These are phyloP conservation scores for Capronia coronata DNA, from an alignment of 2,329 filamentous ascomycete species.

Conservation along the genomic window DNA sequence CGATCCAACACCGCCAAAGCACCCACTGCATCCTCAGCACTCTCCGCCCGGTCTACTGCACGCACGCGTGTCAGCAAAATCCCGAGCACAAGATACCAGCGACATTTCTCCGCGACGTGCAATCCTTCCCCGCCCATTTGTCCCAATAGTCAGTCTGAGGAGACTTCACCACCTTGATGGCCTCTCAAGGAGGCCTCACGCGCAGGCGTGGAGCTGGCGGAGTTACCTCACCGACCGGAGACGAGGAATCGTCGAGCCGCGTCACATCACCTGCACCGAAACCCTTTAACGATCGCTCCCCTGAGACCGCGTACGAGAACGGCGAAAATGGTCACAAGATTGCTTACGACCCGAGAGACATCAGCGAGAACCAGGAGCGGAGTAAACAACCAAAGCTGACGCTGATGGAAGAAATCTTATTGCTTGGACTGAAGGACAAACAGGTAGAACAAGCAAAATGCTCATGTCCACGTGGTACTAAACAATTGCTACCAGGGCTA, in stretches of 20 bases:
- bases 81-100: slow-evolving; percentile 12
- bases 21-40: neutral
- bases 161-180: slow-evolving; percentile 41
- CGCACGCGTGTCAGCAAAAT: neutral
- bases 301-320: slow-evolving; percentile 75
- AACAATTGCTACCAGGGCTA: slow-evolving; percentile 61
- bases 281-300: slow-evolving; percentile 50
- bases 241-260: slow-evolving; percentile 58
- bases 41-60: neutral
- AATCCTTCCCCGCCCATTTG: neutral
- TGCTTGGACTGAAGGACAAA: slow-evolving; percentile 96
- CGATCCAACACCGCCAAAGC: neutral
- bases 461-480: neutral
- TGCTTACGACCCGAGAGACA: slow-evolving; percentile 92
- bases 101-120: neutral
- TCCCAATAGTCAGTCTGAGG: slow-evolving; percentile 4
- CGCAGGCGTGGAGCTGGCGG: slow-evolving; percentile 61
- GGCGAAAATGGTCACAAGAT: slow-evolving; percentile 97
- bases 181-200: slow-evolving; percentile 64
- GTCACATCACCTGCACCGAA: slow-evolving; percentile 59
- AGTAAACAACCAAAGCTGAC: slow-evolving; percentile 98
- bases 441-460: slow-evolving; percentile 57
- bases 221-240: slow-evolving; percentile 41
- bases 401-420: slow-evolving; percentile 94
- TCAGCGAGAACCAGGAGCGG: slow-evolving; percentile 80